phyloP scores from a whole-genome alignment of 1,284 basidiomycete species.

The Moesziomyces sp. region DNA sequence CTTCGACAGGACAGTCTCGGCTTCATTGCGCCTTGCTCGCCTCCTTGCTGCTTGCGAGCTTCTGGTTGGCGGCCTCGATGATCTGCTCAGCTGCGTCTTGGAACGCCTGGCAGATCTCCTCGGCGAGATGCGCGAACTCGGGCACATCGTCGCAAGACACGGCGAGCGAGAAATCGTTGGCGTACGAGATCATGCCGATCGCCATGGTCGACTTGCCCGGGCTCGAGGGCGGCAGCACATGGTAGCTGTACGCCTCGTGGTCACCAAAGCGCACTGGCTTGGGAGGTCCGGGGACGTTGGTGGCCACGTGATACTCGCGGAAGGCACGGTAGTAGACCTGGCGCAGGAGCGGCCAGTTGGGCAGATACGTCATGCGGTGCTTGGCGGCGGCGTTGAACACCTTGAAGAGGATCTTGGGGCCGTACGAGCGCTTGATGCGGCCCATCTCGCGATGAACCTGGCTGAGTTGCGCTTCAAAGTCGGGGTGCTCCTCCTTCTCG shows the following conservation, averaged over 20 bases:
- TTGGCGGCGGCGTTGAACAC: conserved; percentile 48
- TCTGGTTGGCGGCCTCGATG: conserved; percentile 57
- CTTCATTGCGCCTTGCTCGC: conserved; percentile 28
- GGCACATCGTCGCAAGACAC: conserved; percentile 66
- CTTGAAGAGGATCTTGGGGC: conserved; percentile 62
- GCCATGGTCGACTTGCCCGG: conserved; percentile 66
- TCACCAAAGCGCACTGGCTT: conserved; percentile 63
- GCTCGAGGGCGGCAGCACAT: conserved; percentile 64
- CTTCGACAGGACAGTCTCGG: conserved; percentile 45
- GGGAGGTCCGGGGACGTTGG: conserved; percentile 65
- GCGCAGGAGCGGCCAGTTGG: conserved; percentile 60
- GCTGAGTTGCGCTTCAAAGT: conserved; percentile 52
- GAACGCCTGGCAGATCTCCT: conserved; percentile 62
- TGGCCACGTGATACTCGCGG: conserved; percentile 64
- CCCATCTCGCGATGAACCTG: conserved; percentile 65
- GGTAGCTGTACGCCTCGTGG: conserved; percentile 65
- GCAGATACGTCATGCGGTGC: conserved; percentile 55
- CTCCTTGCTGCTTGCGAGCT: conserved; percentile 22
- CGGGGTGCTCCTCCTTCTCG: conserved; percentile 47
- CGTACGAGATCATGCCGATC: conserved; percentile 67
- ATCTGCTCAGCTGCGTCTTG: conserved; percentile 57
- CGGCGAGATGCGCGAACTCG: conserved; percentile 57
- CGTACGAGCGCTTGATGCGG: conserved; percentile 60
- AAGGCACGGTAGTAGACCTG: conserved; percentile 64
- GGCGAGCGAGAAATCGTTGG: conserved; percentile 62